Conservation (phyloP, 495 filamentous ascomycete genomes). For the Thozetella sp. region DNA sequence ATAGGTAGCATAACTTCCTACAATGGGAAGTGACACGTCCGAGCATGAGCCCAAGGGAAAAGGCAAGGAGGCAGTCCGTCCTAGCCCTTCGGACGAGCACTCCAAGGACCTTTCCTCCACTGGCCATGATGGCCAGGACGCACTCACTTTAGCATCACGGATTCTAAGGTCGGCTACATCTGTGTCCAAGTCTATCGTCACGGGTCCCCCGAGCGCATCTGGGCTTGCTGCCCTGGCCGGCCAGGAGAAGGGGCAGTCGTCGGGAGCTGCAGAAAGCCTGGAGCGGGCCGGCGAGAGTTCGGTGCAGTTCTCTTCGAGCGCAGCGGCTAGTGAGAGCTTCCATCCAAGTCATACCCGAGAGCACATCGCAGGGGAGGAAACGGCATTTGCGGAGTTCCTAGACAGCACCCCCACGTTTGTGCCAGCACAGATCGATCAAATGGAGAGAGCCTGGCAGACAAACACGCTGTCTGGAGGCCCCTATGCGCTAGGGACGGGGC, state of each 20-base stretch:
- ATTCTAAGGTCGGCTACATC: conserved; percentile 24
- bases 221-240: conserved; percentile 8
- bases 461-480: neutral
- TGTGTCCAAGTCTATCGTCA: conserved; percentile 19
- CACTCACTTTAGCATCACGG: conserved; percentile 11
- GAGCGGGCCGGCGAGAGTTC: conserved; percentile 21
- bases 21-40: neutral
- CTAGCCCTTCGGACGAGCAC: neutral
- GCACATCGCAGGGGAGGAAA: conserved; percentile 35
- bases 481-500: neutral
- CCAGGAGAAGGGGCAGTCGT: conserved; percentile 21
- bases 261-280: conserved; percentile 9
- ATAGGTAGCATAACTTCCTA: neutral
- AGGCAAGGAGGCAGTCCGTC: conserved; percentile 8
- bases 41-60: conserved; percentile 14
- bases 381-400: conserved; percentile 44
- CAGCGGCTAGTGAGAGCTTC: conserved; percentile 36
- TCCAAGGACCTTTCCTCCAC: neutral
- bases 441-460: conserved; percentile 17
- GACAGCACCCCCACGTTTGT: conserved; percentile 27
- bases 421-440: conserved; percentile 17
- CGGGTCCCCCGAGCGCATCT: conserved; percentile 6
- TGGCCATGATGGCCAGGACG: neutral
- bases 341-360: conserved; percentile 25
- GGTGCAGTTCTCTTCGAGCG: conserved; percentile 55